These are phyloP conservation scores for Eucommia ulmoides DNA, from an alignment of 257 asterid species.

Conservation along the genomic window DNA sequence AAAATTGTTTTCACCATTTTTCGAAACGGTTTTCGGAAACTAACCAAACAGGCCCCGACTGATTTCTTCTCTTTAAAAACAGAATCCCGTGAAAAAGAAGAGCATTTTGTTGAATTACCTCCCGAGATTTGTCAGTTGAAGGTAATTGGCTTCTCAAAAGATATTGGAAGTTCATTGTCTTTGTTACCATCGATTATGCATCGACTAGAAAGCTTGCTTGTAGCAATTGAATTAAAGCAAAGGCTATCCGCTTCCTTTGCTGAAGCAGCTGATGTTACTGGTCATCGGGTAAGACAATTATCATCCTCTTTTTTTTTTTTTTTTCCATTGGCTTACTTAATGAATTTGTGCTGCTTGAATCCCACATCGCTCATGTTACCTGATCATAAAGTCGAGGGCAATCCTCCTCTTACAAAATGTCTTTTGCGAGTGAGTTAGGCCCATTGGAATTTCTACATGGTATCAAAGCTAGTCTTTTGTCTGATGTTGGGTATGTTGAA, in stretches of 20 bases:
- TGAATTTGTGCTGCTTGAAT: slow-evolving; percentile 6
- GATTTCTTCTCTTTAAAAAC: slow-evolving; percentile 21
- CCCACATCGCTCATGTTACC: no score
- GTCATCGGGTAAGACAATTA: slow-evolving; percentile 43
- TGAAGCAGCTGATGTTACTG: slow-evolving; percentile 65
- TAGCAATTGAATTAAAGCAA: slow-evolving; percentile 72
- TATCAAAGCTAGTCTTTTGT: no score
- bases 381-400: no score
- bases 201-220: slow-evolving; percentile 82
- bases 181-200: slow-evolving; percentile 87
- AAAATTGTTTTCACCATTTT: no score
- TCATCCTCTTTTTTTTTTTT: no score
- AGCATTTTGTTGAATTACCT: slow-evolving; percentile 83
- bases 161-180: slow-evolving; percentile 86
- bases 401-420: no score
- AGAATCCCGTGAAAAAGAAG: slow-evolving; percentile 69
- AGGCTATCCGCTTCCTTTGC: slow-evolving; percentile 65
- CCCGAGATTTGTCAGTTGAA: slow-evolving; percentile 93
- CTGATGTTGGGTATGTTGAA: no score
- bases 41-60: no score
- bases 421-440: no score
- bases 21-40: no score
- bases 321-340: no score
- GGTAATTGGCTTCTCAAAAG: slow-evolving; percentile 91
- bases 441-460: no score